Base-by-base conservation (phyloP, 169 alveolate species). In the Plasmodium sp. region DNA sequence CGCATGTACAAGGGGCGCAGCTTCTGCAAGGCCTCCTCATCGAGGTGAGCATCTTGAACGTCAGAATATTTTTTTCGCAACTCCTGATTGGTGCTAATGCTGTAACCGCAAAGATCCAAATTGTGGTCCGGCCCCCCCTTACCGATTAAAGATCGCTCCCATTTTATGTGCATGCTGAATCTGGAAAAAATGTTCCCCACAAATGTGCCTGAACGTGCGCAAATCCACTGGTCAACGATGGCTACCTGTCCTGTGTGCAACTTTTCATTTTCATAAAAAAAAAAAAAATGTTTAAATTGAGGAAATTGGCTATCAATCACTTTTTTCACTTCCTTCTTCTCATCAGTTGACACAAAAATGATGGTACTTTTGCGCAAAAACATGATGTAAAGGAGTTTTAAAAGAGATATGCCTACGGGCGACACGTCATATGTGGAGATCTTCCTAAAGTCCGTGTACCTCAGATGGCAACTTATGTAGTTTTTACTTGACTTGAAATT, bases 141-240 rank as follows among this genome's bases (percentile, higher is more conserved):
- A 31, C 51, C 56, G 18, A 81, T 90, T 71, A 90, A 81, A 90
- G 71, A 71, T 90, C 94, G 27, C 51, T 90, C 94, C 94, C 94
- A 90, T 31, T 80, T 90, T 58, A 90, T 90, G 41, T 90, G 92
- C 77, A 90, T 62, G 72, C 80, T 90, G 34, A 62, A 90, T 80
- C 94, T 41, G 22, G 94, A 90, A 81, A 90, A 90, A 31, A 90
- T 71, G 22, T 58, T 90, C 5, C 94, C 94, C 5, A 81, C 83
- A 71, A 90, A 90, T 72, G 73, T 41, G 1, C 54, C 36, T 43
- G 92, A 36, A 7, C 41, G 34, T 34, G 43, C 36, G 83, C 88
- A 90, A 22, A 90, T 90, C 94, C 94, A 90, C 12, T 90, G 94
- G 4, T 90, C 94, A 16, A 90, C 73, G 5, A 90, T 90, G 3